phyloP scores from a whole-genome alignment of 495 filamentous ascomycete genomes.

The Entonaema liquescens region DNA sequence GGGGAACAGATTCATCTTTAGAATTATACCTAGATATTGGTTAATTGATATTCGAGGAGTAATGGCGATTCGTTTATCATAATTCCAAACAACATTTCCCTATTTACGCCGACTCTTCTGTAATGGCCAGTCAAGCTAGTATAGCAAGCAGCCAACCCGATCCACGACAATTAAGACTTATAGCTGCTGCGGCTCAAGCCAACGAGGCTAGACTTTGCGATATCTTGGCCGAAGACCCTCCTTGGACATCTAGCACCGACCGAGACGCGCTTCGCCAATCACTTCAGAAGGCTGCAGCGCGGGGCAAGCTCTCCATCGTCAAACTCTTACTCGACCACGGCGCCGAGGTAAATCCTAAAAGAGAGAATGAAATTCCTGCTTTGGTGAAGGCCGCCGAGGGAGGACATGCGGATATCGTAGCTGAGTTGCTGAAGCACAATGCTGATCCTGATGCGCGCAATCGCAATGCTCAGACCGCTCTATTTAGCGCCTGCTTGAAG shows the following conservation, averaged over 20 bases:
- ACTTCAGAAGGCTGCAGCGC: slow-evolving; percentile 67
- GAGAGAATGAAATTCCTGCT: slow-evolving; percentile 42
- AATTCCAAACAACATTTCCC: not conserved
- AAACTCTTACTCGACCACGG: slow-evolving; percentile 61
- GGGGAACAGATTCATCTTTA: not conserved
- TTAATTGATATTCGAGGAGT: slow-evolving; percentile 6
- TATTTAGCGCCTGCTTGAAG: slow-evolving; percentile 69
- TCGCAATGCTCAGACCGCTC: slow-evolving; percentile 53
- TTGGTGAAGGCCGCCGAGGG: slow-evolving; percentile 47
- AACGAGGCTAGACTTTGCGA: slow-evolving; percentile 48
- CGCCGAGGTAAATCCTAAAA: slow-evolving; percentile 60
- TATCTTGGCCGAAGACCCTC: slow-evolving; percentile 43
- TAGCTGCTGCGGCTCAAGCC: slow-evolving; percentile 46
- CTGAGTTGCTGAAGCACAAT: slow-evolving; percentile 39
- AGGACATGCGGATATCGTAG: slow-evolving; percentile 43
- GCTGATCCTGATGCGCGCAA: slow-evolving; percentile 46
- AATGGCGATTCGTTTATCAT: slow-evolving; percentile 29
- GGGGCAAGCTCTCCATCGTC: slow-evolving; percentile 61
- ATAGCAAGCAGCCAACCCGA: slow-evolving; percentile 49
- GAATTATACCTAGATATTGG: slow-evolving; percentile 21
- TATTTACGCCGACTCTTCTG: slow-evolving; percentile 9
- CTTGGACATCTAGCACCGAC: slow-evolving; percentile 43
- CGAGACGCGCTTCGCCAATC: slow-evolving; percentile 48
- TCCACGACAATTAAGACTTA: slow-evolving; percentile 46
- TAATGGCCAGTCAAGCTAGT: slow-evolving; percentile 45